These are phyloP conservation scores for Exophiala bonariae DNA, from an alignment of 2,329 filamentous ascomycete genomes.

Conservation along the genomic window DNA sequence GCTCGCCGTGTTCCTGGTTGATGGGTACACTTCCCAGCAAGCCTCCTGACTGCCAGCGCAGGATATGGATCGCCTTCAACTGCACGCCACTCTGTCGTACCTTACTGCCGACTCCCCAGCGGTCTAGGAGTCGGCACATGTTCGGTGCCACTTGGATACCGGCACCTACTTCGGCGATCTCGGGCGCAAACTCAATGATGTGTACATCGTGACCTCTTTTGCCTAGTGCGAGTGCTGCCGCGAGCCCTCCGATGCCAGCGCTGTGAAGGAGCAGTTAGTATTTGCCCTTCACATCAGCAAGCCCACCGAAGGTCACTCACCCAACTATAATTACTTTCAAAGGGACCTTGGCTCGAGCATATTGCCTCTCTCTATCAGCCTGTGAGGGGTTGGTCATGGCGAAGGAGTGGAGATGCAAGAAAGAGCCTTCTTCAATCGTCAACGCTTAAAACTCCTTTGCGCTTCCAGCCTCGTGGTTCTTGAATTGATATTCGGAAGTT, in stretches of 20 bases:
- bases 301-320: too few relatives aligned
- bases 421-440: too few relatives aligned
- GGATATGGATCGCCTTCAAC: slow-evolving; percentile 40
- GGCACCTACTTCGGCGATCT: slow-evolving; percentile 58
- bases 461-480: too few relatives aligned
- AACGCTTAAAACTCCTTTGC: too few relatives aligned
- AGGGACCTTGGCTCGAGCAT: slow-evolving; percentile 11
- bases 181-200: slow-evolving; percentile 67
- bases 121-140: slow-evolving; percentile 24
- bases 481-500: too few relatives aligned
- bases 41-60: slow-evolving; percentile 32
- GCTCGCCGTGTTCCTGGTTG: slow-evolving; percentile 47
- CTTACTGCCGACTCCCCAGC: slow-evolving; percentile 18
- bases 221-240: slow-evolving; percentile 33
- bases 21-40: slow-evolving; percentile 28
- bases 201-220: slow-evolving; percentile 35
- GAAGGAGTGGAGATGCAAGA: too few relatives aligned
- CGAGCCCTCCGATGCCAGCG: slow-evolving; percentile 34
- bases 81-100: slow-evolving; percentile 29
- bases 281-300: too few relatives aligned
- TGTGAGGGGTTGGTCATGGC: too few relatives aligned
- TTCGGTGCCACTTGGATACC: slow-evolving; percentile 31
- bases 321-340: slow-evolving; percentile 18
- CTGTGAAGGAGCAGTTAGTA: slow-evolving; percentile 7
- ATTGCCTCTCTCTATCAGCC: too few relatives aligned